Base-by-base conservation (phyloP, 805 yeast species). In the Lipomyces chichibuensis region DNA sequence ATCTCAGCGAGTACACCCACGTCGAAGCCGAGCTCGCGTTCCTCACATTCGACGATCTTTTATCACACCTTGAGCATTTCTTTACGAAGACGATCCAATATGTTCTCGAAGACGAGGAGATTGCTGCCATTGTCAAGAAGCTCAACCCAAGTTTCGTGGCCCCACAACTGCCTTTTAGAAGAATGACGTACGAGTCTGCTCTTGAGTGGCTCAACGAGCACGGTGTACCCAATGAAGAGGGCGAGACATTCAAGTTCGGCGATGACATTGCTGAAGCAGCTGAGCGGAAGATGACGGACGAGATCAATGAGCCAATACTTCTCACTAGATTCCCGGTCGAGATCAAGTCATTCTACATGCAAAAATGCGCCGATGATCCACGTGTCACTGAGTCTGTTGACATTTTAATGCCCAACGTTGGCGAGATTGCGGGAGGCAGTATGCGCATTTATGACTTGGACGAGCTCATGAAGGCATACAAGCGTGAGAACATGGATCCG, bases 241-340 rank as follows among this genome's bases (percentile, higher is more conserved):
- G 95, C 70, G 90, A 92, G 78, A 82, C 83, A 73, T 95, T 94
- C 88, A 86, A 89, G 81, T 95, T 95, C 74, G 99, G 99, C 79
- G 99, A 95, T 77, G 99, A 95, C 79, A 95, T 95, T 72, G 98
- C 98, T 69, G 99, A 95, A 83, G 99, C 99, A 65, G 99, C 98
- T 67, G 99, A 95, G 85, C 90, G 99, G 79, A 91, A 89, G 80
- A 95, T 95, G 99, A 92, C 97, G 43, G 99, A 95, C 79, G 85
- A 90, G 67, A 89, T 95, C 79, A 93, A 93, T 77, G 90, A 85
- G 71, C 99, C 99, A 72, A 93, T 95, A 74, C 84, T 95, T 74
- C 87, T 95, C 79, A 94, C 87, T 65, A 86, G 93, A 76, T 95
- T 95, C 94, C 99, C 99, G 63, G 91, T 92, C 62, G 97, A 89